phyloP scores from a whole-genome alignment of 495 filamentous ascomycete genomes.

The Aspergillus heteromorphus region DNA sequence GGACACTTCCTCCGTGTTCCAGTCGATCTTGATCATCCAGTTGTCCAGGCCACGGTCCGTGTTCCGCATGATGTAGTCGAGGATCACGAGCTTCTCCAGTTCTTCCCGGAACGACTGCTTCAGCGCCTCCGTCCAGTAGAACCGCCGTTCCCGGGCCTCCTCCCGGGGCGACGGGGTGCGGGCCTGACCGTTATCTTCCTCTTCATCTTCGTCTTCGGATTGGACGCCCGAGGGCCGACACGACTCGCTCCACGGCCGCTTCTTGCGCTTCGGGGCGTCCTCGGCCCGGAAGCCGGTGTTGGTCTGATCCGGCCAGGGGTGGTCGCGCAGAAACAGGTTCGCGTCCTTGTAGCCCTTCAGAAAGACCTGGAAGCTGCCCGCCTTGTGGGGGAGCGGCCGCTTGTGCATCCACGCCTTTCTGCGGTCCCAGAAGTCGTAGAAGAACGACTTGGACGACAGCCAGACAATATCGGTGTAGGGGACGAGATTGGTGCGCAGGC shows the following conservation, averaged over 20 bases:
- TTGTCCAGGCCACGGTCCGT: conserved; percentile 96
- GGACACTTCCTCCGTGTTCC: conserved; percentile 71
- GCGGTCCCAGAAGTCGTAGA: conserved; percentile 96
- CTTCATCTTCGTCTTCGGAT: conserved; percentile 70
- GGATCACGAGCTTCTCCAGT: conserved; percentile 92
- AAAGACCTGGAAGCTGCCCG: conserved; percentile 96
- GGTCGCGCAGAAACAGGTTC: conserved; percentile 87
- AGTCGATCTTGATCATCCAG: conserved; percentile 98
- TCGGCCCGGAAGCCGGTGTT: conserved; percentile 70
- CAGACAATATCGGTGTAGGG: conserved; percentile 94
- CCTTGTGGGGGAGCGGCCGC: conserved; percentile 84
- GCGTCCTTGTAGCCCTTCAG: conserved; percentile 95
- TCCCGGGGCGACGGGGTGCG: conserved; percentile 39
- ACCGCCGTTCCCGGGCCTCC: conserved; percentile 49
- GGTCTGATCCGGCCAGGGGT: conserved; percentile 96
- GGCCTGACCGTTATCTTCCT: conserved; percentile 45
- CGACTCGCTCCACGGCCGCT: conserved; percentile 74
- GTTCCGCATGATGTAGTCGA: conserved; percentile 99
- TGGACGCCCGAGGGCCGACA: conserved; percentile 69
- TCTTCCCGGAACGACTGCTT: conserved; percentile 93
- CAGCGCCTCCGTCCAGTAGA: conserved; percentile 82
- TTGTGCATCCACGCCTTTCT: conserved; percentile 80
- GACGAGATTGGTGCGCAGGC: conserved; percentile 85
- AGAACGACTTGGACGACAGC: conserved; percentile 93
- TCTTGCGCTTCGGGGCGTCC: conserved; percentile 64